Base-by-base conservation (phyloP, 495 filamentous ascomycete genomes). In the Aspergillus cavernicola region DNA sequence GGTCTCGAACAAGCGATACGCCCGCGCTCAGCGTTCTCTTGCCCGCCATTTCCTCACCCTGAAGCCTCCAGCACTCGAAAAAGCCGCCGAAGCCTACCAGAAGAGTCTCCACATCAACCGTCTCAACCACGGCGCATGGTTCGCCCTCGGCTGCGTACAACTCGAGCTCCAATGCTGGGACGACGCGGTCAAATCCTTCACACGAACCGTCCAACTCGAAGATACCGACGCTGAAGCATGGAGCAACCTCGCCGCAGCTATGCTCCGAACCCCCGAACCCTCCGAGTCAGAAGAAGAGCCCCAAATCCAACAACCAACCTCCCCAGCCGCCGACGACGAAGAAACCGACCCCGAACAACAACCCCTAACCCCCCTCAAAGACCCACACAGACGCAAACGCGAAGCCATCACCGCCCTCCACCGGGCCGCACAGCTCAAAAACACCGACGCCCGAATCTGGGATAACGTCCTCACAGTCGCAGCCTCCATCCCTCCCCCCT, bases 381-480 rank as follows among this genome's bases (percentile, higher is more conserved):
- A 85, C 36, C 81, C 82, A 0, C 71, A 85, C 47, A 81, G 80
- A 33, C 80, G 87, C 50, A 80, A 87, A 7, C 72, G 75, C 4
- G 86, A 92, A 55, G 87, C 93, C 12, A 83, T 97, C 3, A 67
- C 77, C 10, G 92, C 95, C 1, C 86, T 96, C 62, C 91, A 92
- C 60, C 83, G 85, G 47, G 93, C 91, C 31, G 89, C 89, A 2
- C 73, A 78, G 12, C 80, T 93, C 19, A 92, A 93, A 29, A 78
- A 87, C 65, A 85, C 87, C 52, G 88, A 90, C 69, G 87, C 83
- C 77, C 82, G 89, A 52, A 96, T 99, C 57, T 97, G 91, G 92
- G 89, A 95, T 55, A 99, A 99, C 62, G 81, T 96, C 12, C 79
- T 97, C 41, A 89, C 87, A 2, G 85, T 99, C 33, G 86, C 88